Evolutionary conservation across 1,284 basidiomycete genomes (phyloP), one percentile per base, ranked within the genome.

Genomic region (Austropuccinia psidii): DNA sequence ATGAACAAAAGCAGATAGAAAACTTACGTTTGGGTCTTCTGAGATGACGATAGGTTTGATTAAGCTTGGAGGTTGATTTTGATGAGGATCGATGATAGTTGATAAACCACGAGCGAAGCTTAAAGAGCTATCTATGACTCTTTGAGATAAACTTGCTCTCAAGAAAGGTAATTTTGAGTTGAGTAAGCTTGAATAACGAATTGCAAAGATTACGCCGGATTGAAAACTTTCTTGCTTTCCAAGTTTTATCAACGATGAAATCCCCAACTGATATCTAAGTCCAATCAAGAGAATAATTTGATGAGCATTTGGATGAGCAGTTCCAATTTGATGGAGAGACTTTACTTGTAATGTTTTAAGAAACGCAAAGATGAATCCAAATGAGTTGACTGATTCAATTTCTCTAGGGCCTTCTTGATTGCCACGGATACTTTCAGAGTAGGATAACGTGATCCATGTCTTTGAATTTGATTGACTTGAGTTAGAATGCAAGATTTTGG

Each of bases 361-460:
- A 70, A 70, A 41, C 7, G 15, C 11, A 70, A 29, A 4, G 55
- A 57, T 37, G 58, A 29, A 35, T 70, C 27, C 0, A 60, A 27
- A 9, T 35, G 43, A 31, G 27, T 19, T 19, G 41, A 39, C 1
- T 35, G 5, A 35, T 37, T 19, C 13, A 70, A 21, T 43, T 70
- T 70, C 21, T n/a, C 17, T 4, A 70, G 29, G 29, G 55, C 55
- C 9, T 19, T 37, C 17, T 37, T 27, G 13, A 70, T 70, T 2
- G 21, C 60, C 15, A 11, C 31, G 7, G 39, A 21, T 9, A 60
- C 67, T 45, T 70, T 41, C 13, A 19, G 13, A n/a, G 67, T 70
- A 6, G 67, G 67, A 50, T 70, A 70, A 35, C 67, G 52, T 11
- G 52, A 49, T 2, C 67, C 67, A 60, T 70, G 67, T 47, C 67